These are phyloP conservation scores for Penicillium canescens DNA, from an alignment of 495 filamentous ascomycete species.

Conservation along the genomic window DNA sequence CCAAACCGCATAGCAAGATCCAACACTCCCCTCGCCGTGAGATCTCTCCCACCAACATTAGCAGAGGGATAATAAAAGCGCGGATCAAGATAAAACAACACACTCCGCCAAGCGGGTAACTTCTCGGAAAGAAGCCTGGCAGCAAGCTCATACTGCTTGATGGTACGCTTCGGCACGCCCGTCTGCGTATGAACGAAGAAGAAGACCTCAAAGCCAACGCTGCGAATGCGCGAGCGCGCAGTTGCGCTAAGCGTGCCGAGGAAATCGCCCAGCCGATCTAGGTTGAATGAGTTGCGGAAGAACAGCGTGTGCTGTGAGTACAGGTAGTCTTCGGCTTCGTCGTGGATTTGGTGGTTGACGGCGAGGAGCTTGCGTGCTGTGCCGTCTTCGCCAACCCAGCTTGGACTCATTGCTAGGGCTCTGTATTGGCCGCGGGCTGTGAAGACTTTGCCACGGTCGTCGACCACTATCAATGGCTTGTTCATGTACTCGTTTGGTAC, in stretches of 20 bases:
- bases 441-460: constrained; percentile 35
- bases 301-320: constrained; percentile 43
- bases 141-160: constrained; percentile 35
- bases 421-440: constrained; percentile 33
- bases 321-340: constrained; percentile 41
- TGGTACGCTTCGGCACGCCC: constrained; percentile 36
- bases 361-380: constrained; percentile 30
- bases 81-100: constrained; percentile 40
- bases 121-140: constrained; percentile 22
- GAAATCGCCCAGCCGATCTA: constrained; percentile 34
- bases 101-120: constrained; percentile 27
- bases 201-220: constrained; percentile 43
- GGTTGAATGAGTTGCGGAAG: constrained; percentile 43
- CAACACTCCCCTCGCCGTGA: constrained; percentile 32
- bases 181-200: constrained; percentile 42
- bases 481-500: constrained; percentile 38
- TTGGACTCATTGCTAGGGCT: constrained; percentile 38
- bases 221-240: constrained; percentile 34
- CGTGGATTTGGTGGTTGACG: constrained; percentile 43
- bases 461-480: constrained; percentile 36
- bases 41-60: constrained; percentile 27
- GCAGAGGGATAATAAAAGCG: constrained; percentile 37
- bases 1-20: constrained; percentile 35
- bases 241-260: constrained; percentile 38
- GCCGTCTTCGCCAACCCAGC: constrained; percentile 36